These are phyloP conservation scores for Phialophora macrospora DNA, from an alignment of 2,329 filamentous ascomycete genomes.

Conservation along the genomic window DNA sequence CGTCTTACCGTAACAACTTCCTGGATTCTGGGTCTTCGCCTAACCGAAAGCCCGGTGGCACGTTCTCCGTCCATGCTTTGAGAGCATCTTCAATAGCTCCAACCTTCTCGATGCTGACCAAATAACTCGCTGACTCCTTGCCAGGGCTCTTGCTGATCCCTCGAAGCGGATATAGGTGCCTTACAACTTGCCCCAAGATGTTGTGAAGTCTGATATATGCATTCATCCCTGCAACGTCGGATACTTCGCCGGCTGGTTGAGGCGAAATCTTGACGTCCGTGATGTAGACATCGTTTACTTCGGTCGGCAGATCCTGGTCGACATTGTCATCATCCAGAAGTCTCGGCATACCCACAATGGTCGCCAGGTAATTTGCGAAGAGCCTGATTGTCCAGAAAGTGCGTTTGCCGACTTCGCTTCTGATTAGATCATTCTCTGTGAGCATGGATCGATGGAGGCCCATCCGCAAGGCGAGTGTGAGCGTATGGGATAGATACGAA, in stretches of 20 bases:
- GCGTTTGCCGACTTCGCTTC: slow-evolving; percentile 6
- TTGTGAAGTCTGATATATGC: slow-evolving; percentile 13
- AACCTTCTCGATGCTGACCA: slow-evolving; percentile 15
- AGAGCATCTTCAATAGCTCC: slow-evolving; percentile 14
- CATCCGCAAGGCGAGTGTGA: slow-evolving; percentile 17
- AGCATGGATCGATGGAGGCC: slow-evolving; percentile 15
- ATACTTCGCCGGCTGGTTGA: slow-evolving; percentile 10
- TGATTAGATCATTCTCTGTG: slow-evolving; percentile 4
- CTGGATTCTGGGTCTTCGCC: background rate
- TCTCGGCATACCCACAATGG: slow-evolving; percentile 12
- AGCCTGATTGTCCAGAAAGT: slow-evolving; percentile 18
- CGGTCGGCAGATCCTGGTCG: slow-evolving; percentile 13
- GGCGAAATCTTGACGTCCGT: slow-evolving; percentile 3
- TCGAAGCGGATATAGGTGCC: slow-evolving; percentile 16
- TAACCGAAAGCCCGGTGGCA: slow-evolving; percentile 12
- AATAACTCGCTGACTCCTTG: slow-evolving; percentile 5
- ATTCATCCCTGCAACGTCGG: slow-evolving; percentile 10
- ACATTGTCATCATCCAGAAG: slow-evolving; percentile 15
- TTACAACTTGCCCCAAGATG: slow-evolving; percentile 14
- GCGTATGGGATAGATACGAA: slow-evolving; percentile 13
- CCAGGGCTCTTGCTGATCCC: slow-evolving; percentile 11
- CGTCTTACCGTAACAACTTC: slow-evolving; percentile 9
- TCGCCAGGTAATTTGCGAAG: slow-evolving; percentile 10
- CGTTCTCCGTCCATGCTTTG: slow-evolving; percentile 8
- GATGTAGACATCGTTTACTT: slow-evolving; percentile 16